phyloP scores from a whole-genome alignment of 495 filamentous ascomycete genomes.

The Diplogelasinospora grovesii region DNA sequence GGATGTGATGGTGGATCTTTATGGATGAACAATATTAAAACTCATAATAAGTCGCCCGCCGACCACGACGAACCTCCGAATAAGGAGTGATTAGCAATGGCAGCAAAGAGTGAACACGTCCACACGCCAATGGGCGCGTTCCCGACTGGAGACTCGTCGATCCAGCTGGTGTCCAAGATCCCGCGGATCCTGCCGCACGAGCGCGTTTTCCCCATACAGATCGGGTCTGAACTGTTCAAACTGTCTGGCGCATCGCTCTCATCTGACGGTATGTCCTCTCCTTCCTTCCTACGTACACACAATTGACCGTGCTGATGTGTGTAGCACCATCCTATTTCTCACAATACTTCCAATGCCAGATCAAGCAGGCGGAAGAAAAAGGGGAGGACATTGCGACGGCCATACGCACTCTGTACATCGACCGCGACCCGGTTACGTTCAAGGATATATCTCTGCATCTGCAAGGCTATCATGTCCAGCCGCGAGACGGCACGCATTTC shows the following conservation, averaged over 20 bases:
- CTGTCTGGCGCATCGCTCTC: constrained; percentile 92
- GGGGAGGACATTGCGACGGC: constrained; percentile 43
- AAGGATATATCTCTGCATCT: constrained; percentile 83
- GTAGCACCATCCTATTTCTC: constrained; percentile 97
- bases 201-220: constrained; percentile 85
- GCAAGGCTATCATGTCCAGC: constrained; percentile 85
- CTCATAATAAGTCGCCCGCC: too few species aligned
- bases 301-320: constrained; percentile 10
- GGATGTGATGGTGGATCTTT: too few species aligned
- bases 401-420: constrained; percentile 79
- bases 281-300: not conserved
- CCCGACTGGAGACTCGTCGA: constrained; percentile 6
- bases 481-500: constrained; percentile 76
- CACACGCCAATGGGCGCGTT: constrained; percentile 1
- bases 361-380: constrained; percentile 53
- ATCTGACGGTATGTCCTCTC: constrained; percentile 73
- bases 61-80: too few species aligned
- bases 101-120: too few species aligned
- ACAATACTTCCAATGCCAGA: constrained; percentile 82
- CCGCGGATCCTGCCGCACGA: constrained; percentile 56
- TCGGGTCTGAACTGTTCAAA: constrained; percentile 84
- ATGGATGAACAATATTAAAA: too few species aligned
- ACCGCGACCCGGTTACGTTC: constrained; percentile 88
- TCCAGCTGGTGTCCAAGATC: constrained; percentile 36
- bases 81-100: too few species aligned